Percentiles rank a stretch among this genome's conserved stretches.
Evolutionary conservation across 257 asterid genomes (phyloP).

Genomic region (Agastache rugosa): DNA sequence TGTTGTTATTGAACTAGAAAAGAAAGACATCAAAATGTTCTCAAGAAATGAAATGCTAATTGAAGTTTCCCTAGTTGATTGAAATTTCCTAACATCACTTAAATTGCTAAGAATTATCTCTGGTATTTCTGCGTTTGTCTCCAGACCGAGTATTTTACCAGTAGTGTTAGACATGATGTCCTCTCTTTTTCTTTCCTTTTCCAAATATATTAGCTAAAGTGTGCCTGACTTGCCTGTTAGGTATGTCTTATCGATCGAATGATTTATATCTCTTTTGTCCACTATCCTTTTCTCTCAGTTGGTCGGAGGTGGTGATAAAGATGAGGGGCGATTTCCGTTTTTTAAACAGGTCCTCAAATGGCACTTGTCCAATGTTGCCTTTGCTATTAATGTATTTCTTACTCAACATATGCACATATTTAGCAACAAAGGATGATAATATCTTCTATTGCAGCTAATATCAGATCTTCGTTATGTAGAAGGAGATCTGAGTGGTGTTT

Average conservation of each 20-base stretch:
- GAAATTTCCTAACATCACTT: not conserved
- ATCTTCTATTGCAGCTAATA: not conserved
- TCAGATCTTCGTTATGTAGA: not conserved
- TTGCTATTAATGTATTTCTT: not conserved
- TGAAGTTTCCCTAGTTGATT: not conserved
- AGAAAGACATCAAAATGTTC: not conserved
- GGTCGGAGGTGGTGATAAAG: not conserved
- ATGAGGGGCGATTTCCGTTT: too few relatives aligned
- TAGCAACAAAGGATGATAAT: not conserved
- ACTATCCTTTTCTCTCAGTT: not conserved
- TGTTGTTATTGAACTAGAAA: not conserved
- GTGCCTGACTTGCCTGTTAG: not conserved
- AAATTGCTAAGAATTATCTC: not conserved
- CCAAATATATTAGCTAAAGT: not conserved
- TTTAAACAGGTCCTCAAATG: not conserved
- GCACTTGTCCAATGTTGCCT: not conserved
- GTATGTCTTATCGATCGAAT: not conserved
- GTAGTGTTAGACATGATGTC: not conserved
- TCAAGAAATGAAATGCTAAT: not conserved
- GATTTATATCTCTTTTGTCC: not conserved
- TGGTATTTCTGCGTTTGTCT: not conserved
- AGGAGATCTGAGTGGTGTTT: not conserved
- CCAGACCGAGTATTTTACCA: not conserved
- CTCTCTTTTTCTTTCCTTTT: not conserved
- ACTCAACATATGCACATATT: not conserved